Evolutionary conservation across 2,329 filamentous ascomycete species (phyloP), one percentile per base, ranked within the genome.

Genomic region (Aspergillaceae sp.): DNA sequence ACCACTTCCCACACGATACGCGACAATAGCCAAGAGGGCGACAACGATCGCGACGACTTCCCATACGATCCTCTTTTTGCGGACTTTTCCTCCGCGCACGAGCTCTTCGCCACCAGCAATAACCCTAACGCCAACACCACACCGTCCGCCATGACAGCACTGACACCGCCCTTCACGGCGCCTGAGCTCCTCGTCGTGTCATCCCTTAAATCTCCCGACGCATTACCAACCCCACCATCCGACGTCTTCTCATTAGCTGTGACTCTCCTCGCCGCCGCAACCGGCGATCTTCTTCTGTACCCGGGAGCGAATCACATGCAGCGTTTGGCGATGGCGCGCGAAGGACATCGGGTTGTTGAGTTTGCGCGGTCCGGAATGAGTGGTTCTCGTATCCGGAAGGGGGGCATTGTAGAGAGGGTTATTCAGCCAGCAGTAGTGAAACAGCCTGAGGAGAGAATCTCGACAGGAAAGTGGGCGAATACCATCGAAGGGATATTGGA

Each of bases 241-340:
- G 71, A 74, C 48, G 63, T 73, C 1, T 74, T 73, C 47, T 72
- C 70, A 0, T 60, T 73, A 2, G 71, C 69, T 4, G 64, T 71
- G 8, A 73, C 69, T 4, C 55, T 73, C 5, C 59, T 73, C 11
- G 68, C 69, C 1, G 68, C 67, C 8, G 70, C 67, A 2, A 74
- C 69, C 4, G 71, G 71, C 1, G 66, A 73, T 51, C 44, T 71
- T n/a, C 55, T 69, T 7, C 54, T 74, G 1, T 73, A 73, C 46
- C 58, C 67, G 0, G 65, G 67, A 5, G 54, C 61, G 9, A 67
- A 56, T 46, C 62, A 59, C 30, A 66, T 70, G 55, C 64, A 69
- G 51, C 60, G 68, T 8, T 58, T 71, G 2, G 65, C 63, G 11
- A 71, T 72, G 65, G 67, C 70, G 1, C 61, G 65, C 8, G 66